phyloP scores from a whole-genome alignment of 106 monocot genomes.

The Dioscorea dumetorum region DNA sequence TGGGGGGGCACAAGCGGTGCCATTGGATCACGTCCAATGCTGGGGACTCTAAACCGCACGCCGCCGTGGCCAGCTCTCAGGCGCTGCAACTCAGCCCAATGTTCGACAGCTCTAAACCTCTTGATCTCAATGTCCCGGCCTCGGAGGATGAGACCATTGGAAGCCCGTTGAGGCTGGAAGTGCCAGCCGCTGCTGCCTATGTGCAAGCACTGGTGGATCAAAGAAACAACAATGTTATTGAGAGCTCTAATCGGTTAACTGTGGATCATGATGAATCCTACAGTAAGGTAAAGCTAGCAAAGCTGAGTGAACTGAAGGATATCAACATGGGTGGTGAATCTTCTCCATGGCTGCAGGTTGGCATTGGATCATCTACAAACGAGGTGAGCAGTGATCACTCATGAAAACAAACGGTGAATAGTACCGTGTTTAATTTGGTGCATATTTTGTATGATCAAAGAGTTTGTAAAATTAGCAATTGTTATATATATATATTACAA shows the following conservation, averaged over 20 bases:
- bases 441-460: too few relatives aligned
- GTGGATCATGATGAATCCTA: constrained; percentile 38
- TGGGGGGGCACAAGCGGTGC: constrained; percentile 62
- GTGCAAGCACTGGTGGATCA: constrained; percentile 26
- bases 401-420: too few relatives aligned
- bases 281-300: constrained; percentile 40
- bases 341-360: constrained; percentile 72
- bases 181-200: constrained; percentile 20
- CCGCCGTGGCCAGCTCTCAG: constrained; percentile 10
- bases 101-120: constrained; percentile 7
- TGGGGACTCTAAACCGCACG: neutral
- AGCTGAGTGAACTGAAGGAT: constrained; percentile 69
- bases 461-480: too few relatives aligned
- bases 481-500: too few relatives aligned
- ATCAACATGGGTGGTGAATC: constrained; percentile 21
- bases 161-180: constrained; percentile 23
- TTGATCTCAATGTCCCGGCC: constrained; percentile 56
- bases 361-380: constrained; percentile 33
- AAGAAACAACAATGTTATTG: constrained; percentile 3
- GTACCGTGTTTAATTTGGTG: too few relatives aligned
- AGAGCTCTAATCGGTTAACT: neutral
- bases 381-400: neutral
- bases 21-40: constrained; percentile 45
- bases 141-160: constrained; percentile 6
- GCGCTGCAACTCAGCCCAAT: constrained; percentile 21